phyloP scores from a whole-genome alignment of 1,284 basidiomycete species.

The Paramarasmius palmivorus region DNA sequence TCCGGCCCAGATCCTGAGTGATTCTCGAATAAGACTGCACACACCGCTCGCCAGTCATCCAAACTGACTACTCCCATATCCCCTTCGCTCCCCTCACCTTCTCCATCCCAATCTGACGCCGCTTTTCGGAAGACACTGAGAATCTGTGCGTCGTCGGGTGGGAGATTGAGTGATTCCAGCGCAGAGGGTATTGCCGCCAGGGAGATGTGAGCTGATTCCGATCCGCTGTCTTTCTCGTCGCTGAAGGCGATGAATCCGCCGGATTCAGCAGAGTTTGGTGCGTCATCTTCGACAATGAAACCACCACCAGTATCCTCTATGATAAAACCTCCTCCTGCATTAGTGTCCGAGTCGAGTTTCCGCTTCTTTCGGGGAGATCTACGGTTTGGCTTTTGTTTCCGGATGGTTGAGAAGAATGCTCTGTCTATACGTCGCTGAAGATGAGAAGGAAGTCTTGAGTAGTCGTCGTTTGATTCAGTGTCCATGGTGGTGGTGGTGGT shows the following conservation, averaged over 20 bases:
- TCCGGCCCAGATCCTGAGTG: slow-evolving; percentile 26
- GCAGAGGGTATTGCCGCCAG: slow-evolving; percentile 63
- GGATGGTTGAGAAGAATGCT: slow-evolving; percentile 7
- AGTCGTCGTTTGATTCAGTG: slow-evolving; percentile 9
- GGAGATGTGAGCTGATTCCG: slow-evolving; percentile 37
- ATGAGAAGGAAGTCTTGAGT: slow-evolving; percentile 7
- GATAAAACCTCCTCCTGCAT: too few species aligned
- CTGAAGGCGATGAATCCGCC: slow-evolving; percentile 10
- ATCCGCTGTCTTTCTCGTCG: background rate
- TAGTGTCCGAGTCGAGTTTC: background rate
- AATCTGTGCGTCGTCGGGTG: slow-evolving; percentile 66
- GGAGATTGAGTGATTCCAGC: slow-evolving; percentile 61
- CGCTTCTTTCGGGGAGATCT: slow-evolving; percentile 2
- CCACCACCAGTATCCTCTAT: too few species aligned
- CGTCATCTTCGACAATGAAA: background rate
- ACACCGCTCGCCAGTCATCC: slow-evolving; percentile 75
- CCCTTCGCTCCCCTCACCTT: slow-evolving; percentile 19
- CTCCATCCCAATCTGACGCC: slow-evolving; percentile 59
- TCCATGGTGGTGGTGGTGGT: background rate
- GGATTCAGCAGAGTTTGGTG: background rate
- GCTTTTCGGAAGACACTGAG: slow-evolving; percentile 71
- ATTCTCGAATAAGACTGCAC: slow-evolving; percentile 63
- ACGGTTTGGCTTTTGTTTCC: background rate
- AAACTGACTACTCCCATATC: slow-evolving; percentile 41
- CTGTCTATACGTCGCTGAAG: slow-evolving; percentile 14